These are phyloP conservation scores for Trypanosoma platydactyli DNA, from an alignment of 208 protist species.

Conservation along the genomic window DNA sequence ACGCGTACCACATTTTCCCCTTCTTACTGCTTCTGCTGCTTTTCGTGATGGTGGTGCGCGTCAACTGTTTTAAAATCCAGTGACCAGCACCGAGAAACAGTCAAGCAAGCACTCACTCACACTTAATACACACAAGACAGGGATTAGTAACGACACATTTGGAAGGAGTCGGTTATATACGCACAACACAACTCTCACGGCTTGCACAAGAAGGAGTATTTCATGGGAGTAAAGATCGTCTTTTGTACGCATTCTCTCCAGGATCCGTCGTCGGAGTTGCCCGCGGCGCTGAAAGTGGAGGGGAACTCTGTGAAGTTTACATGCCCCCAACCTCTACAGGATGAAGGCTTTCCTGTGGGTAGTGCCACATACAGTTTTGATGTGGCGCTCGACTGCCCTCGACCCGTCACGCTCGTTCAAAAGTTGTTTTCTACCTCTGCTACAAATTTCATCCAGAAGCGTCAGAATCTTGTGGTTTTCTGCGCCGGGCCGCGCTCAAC, in stretches of 20 bases:
- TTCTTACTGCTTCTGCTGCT: too few relatives aligned
- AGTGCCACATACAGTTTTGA: conserved; percentile 72
- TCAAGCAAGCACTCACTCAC: too few relatives aligned
- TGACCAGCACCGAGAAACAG: too few relatives aligned
- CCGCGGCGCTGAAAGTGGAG: conserved; percentile 37
- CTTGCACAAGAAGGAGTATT: not conserved
- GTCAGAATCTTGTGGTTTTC: conserved; percentile 86
- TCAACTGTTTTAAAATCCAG: too few relatives aligned
- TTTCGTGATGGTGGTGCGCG: too few relatives aligned
- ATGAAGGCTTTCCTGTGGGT: conserved; percentile 68
- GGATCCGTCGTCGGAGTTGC: conserved; percentile 33
- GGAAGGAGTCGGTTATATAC: too few relatives aligned
- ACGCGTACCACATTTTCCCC: too few relatives aligned
- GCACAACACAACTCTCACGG: not conserved
- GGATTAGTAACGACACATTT: not conserved
- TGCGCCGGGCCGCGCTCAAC: conserved; percentile 81
- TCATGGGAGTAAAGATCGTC: conserved; percentile 70
- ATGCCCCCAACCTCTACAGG: conserved; percentile 49
- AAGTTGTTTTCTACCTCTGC: conserved; percentile 41
- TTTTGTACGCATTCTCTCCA: conserved; percentile 69
- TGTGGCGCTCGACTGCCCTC: conserved; percentile 47
- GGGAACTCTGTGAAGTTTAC: conserved; percentile 61
- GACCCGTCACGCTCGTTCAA: conserved; percentile 32
- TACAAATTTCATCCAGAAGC: conserved; percentile 53
- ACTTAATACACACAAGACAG: too few relatives aligned